phyloP scores from a whole-genome alignment of 345 rosid genomes.

The Gossypium australe region DNA sequence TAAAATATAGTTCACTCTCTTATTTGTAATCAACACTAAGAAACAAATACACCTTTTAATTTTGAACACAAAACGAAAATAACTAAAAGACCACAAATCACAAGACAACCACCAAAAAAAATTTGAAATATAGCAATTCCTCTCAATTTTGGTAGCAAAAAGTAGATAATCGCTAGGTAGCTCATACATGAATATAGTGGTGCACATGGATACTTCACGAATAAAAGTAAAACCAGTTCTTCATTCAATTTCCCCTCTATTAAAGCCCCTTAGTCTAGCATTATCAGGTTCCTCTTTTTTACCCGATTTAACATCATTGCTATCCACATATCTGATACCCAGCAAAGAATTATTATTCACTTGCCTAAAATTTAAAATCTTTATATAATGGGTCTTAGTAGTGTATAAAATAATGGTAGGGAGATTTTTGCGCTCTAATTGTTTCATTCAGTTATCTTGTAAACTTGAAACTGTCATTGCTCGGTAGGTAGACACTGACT shows the following conservation, averaged over 20 bases:
- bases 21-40: not conserved
- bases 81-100: not conserved
- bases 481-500: not conserved
- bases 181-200: too few relatives aligned
- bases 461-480: constrained; percentile 2
- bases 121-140: not conserved
- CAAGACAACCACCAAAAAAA: too few relatives aligned
- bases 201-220: too few relatives aligned
- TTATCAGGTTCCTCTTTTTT: too few relatives aligned
- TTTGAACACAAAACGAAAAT: not conserved
- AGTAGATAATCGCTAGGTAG: too few relatives aligned
- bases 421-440: not conserved
- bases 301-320: too few relatives aligned
- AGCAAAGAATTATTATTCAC: too few relatives aligned
- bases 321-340: too few relatives aligned
- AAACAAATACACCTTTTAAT: not conserved
- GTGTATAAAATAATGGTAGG: not conserved
- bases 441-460: not conserved
- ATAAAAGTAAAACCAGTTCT: too few relatives aligned
- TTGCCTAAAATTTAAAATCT: too few relatives aligned
- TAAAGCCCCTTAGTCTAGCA: too few relatives aligned
- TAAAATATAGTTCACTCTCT: not conserved
- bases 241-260: too few relatives aligned
- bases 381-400: not conserved
- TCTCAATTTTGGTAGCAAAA: not conserved